These are phyloP conservation scores for Aegilops tauschii DNA, from an alignment of 176 grass and related monocot species.

Conservation along the genomic window DNA sequence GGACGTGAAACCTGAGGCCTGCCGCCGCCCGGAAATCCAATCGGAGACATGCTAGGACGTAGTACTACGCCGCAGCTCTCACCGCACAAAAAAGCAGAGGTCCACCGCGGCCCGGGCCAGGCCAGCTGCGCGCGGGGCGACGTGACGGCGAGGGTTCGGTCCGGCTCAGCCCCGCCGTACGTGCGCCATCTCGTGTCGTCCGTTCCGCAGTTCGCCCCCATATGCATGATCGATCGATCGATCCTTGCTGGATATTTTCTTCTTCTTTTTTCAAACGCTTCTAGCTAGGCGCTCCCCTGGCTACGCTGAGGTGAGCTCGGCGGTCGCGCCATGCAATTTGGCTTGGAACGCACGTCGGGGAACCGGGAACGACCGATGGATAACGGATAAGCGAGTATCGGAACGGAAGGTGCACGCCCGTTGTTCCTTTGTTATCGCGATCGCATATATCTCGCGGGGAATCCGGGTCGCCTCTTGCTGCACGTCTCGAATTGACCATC, in stretches of 20 bases:
- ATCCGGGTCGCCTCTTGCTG: background rate
- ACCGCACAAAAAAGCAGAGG: background rate
- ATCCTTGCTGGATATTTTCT: too few relatives aligned
- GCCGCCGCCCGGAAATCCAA: background rate
- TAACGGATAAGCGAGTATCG: background rate
- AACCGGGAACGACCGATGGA: background rate
- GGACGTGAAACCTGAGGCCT: background rate
- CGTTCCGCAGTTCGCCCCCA: background rate
- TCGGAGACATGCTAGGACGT: background rate
- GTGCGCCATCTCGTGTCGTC: background rate
- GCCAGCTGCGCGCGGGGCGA: background rate
- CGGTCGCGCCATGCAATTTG: too few relatives aligned
- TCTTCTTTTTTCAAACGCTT: too few relatives aligned
- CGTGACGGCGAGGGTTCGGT: background rate
- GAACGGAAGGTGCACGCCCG: conserved; percentile 8
- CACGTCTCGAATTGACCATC: background rate
- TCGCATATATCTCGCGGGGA: background rate
- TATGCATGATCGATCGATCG: too few relatives aligned
- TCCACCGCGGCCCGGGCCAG: background rate
- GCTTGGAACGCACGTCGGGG: background rate
- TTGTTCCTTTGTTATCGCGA: conserved; percentile 23
- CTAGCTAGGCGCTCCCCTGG: too few relatives aligned
- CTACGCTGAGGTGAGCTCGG: too few relatives aligned
- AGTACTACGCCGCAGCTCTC: background rate
- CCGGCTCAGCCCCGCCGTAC: too few relatives aligned